Evolutionary conservation across 192 early-diverging fungal genomes (phyloP), one percentile per base, ranked within the genome.

Genomic region (Linnemannia exigua): DNA sequence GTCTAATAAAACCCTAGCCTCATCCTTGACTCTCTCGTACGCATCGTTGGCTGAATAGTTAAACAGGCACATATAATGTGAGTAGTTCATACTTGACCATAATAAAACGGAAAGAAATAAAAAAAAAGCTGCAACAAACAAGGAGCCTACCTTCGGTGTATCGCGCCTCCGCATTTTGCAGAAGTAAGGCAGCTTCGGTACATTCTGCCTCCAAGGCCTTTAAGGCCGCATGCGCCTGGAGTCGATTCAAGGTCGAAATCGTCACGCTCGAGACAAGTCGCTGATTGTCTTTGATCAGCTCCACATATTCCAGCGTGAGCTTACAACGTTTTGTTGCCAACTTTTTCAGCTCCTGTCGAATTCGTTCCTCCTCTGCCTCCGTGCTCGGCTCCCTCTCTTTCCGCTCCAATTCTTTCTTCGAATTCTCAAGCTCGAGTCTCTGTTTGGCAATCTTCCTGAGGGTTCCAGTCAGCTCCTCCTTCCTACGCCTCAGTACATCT

Each of bases 21-120:
- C 50, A 2, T 36, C 67, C 52, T 93, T 93, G 44, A 91, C 88
- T 17, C 73, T 86, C 17, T 90, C 84, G 71, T 89, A 93, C 33
- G 72, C 44, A 14, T 36, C 48, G 20, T 89, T 80, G 17, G 78
- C 90, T 90, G 70, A 20, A 44, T 44, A 35, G n/a, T 22, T 25
- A 47, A 36, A 74, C 3, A 72, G 50, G 31, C 12, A 22, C 58
- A 36, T 17, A 68, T 19, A 79, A n/a, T 12, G 54, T 11, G 47
- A 69, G n/a, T 44, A 69, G 19, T 19, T 28, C 17, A 15, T n/a
- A n/a, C n/a, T n/a, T n/a, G 61, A 22, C 54, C 33, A 52, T 25
- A 11, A 16, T 22, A 31, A 9, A 25, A 58, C 25, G 2, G 20
- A 46, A n/a, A 17, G 38, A 12, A 20, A 48, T 22, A 83, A 19